Conservation (phyloP, 108 stramenopile species). For the Fragilariopsis cylindrus region DNA sequence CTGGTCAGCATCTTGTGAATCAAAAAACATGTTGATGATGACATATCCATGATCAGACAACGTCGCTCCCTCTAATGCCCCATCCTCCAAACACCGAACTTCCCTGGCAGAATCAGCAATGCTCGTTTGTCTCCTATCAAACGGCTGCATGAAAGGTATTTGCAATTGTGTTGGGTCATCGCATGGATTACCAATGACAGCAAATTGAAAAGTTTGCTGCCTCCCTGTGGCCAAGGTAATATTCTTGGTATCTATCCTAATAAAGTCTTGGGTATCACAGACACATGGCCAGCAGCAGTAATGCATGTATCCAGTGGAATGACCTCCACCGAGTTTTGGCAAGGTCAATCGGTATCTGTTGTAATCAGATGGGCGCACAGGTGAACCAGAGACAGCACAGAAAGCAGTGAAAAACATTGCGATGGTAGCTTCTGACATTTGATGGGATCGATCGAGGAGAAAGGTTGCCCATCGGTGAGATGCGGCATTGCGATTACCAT, state of each 20-base stretch:
- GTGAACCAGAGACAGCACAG: no score
- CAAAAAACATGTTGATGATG: constrained; percentile 37
- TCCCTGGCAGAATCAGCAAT: constrained; percentile 25
- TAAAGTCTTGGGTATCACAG: constrained; percentile 38
- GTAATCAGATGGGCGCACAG: no score
- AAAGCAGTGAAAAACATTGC: constrained; percentile 12
- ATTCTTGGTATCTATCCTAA: constrained; percentile 26
- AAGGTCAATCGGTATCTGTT: no score
- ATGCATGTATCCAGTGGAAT: constrained; percentile 18
- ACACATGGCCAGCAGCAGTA: constrained; percentile 44
- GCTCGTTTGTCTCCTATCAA: constrained; percentile 27
- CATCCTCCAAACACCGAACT: constrained; percentile 29
- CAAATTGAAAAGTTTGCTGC: constrained; percentile 13
- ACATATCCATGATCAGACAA: constrained; percentile 25
- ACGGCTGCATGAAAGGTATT: constrained; percentile 35
- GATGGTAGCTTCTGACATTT: neutral
- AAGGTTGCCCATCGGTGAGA: constrained; percentile 28
- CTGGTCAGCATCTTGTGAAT: constrained; percentile 11
- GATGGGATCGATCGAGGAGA: constrained; percentile 17
- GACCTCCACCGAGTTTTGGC: no score
- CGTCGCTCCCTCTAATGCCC: constrained; percentile 27
- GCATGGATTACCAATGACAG: constrained; percentile 40
- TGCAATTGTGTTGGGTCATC: constrained; percentile 11
- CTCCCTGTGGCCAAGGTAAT: neutral
- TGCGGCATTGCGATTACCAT: constrained; percentile 34